Evolutionary conservation across 2,329 filamentous ascomycete species (phyloP), one percentile per base, ranked within the genome.

Genomic region (Pseudogymnoascus sp.): DNA sequence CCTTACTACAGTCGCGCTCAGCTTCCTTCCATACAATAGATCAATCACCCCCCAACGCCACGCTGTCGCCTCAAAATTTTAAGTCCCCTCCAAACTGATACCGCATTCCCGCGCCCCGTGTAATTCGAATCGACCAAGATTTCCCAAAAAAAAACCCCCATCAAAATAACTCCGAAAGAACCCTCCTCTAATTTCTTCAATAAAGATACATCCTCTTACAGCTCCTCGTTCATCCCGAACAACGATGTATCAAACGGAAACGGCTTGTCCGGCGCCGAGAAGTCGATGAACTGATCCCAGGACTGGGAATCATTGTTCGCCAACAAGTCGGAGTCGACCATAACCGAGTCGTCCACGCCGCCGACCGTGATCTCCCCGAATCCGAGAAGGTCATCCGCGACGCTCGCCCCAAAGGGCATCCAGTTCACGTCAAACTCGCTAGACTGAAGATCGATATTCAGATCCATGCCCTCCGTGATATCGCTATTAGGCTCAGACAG

Each of bases 401-500:
- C 80, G n/a, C 66, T 65, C 4, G 64, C 64, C 5, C 72, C 71
- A 64, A 83, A 75, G 10, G 78, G 76, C 50, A 77, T 75, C 81
- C 81, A 86, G 56, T 76, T 65, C 0, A 71, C 67, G 59, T 72
- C 69, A 59, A 72, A 70, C 16, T 59, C 60, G 10, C 70, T 60
- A 8, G 41, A 40, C n/a, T 74, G 69, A 11, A 82, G 70, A 33
- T 79, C 81, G 60, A 86, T 80, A 46, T 86, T 84, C 12, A 85
- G 75, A 14, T 75, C 72, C 3, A 79, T 77, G 4, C 77, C 78
- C 63, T 87, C 85, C 2, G 83, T 80, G 16, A 87, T 81, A 67
- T 88, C 85, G 69, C 84, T 87, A 65, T 81, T 86, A 8, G 83
- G 82, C 68, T 87, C 84, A 41, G 84, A 86, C 7, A 77, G 72